Evolutionary conservation across 2,329 filamentous ascomycete species (phyloP), one percentile per base, ranked within the genome.

Genomic region (Rosellinia necatrix): DNA sequence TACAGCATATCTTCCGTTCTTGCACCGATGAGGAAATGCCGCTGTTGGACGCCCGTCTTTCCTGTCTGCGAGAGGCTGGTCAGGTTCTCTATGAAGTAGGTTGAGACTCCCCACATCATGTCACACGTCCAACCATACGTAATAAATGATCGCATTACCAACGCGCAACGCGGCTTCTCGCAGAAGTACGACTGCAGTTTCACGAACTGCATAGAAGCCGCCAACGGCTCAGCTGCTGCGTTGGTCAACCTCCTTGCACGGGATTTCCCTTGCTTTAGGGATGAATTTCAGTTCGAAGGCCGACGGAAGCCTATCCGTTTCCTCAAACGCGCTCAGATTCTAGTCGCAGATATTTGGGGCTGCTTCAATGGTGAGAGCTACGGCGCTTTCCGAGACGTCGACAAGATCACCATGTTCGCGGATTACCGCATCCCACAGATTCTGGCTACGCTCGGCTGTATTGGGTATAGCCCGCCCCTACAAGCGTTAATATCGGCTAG

Each of bases 351-450:
- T 72, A 72, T 97, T 1, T 99, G 96, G 96, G 96, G 94, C 4
- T 96, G 92, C 61, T 97, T 97, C 71, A 85, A 93, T 49, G 92
- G 91, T 41, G 79, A 88, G 63, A 80, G 83, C 22, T 92, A 87
- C 67, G 96, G 94, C 27, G 78, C 82, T 24, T 99, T 99, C 72
- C 71, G 85, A 54, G 94, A 99, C 70, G 96, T 99, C 66, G 89
- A 94, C 75, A 91, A 92, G 71, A 89, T 99, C 67, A 99, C 94
- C 58, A 97, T 97, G 88, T 99, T 99, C 77, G 92, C 94, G 69
- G 94, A 99, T 76, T 99, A 99, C 71, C 89, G 94, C 38, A 88
- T 99, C 50, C 96, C 96, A 12, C 94, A 99, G 75, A 94, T 97
- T 65, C 82, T 99, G 29, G 86, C 92, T 66, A 85, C 86, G 8